These are phyloP conservation scores for Solanum piurae DNA, from an alignment of 257 asterid species.

Conservation along the genomic window DNA sequence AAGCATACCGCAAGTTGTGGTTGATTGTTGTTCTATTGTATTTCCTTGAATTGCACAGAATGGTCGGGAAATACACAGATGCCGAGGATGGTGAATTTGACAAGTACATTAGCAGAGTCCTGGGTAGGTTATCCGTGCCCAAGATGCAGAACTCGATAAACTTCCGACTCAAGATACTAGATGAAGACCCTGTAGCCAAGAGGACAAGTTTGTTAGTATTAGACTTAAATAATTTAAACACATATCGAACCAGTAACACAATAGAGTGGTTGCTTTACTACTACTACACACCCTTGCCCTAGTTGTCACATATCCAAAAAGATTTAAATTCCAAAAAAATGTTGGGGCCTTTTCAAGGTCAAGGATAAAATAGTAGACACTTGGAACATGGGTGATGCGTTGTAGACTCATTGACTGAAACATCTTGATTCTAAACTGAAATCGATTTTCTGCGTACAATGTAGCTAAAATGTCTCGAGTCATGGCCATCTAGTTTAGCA, in stretches of 20 bases:
- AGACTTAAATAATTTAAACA: not conserved
- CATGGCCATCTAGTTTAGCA: not conserved
- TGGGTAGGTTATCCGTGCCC: slow-evolving; percentile 76
- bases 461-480: not conserved
- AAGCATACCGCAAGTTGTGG: slow-evolving; percentile 44
- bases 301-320: not conserved
- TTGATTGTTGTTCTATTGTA: slow-evolving; percentile 66
- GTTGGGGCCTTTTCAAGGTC: not conserved
- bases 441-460: not conserved
- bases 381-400: not conserved
- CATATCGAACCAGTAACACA: not conserved
- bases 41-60: slow-evolving; percentile 60
- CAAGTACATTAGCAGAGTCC: slow-evolving; percentile 81
- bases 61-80: slow-evolving; percentile 74
- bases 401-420: not conserved
- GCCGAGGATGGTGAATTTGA: slow-evolving; percentile 66
- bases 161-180: slow-evolving; percentile 57
- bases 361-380: not conserved
- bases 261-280: not conserved
- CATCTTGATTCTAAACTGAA: not conserved
- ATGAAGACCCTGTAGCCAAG: slow-evolving; percentile 53
- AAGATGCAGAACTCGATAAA: slow-evolving; percentile 66
- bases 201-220: not conserved
- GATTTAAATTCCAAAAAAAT: not conserved
- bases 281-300: not conserved